phyloP scores from a whole-genome alignment of 805 yeast genomes.

The Candida oleophila region DNA sequence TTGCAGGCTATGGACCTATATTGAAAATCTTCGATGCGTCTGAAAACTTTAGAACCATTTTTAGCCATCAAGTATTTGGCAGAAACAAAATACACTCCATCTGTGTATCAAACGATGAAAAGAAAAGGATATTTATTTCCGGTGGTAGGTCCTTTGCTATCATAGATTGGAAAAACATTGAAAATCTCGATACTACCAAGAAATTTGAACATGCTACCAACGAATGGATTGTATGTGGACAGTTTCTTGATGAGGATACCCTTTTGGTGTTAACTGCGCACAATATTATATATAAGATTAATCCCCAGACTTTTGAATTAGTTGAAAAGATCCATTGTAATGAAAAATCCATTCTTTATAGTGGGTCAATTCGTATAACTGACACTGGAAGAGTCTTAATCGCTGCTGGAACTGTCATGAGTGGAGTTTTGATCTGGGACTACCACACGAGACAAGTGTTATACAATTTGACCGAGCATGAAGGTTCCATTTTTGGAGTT shows the following conservation, averaged over 20 bases:
- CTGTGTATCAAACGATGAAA: conserved; percentile 28
- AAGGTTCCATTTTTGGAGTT: conserved; percentile 89
- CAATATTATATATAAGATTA: conserved; percentile 51
- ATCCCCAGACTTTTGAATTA: conserved; percentile 18
- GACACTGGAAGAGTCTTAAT: conserved; percentile 45
- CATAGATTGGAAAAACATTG: conserved; percentile 18
- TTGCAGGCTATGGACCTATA: conserved; percentile 73
- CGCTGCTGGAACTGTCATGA: conserved; percentile 93
- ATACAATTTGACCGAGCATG: conserved; percentile 69
- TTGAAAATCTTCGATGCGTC: conserved; percentile 46
- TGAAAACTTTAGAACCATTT: conserved; percentile 31
- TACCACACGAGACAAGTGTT: conserved; percentile 40
- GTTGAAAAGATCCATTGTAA: conserved; percentile 42
- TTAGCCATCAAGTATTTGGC: conserved; percentile 49
- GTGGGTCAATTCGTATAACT: conserved; percentile 68
- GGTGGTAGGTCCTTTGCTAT: conserved; percentile 75
- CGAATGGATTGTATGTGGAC: conserved; percentile 79
- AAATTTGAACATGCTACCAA: conserved; percentile 50
- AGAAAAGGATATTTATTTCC: conserved; percentile 39
- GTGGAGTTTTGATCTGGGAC: conserved; percentile 83
- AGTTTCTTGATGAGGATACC: conserved; percentile 40
- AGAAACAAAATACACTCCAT: conserved; percentile 85
- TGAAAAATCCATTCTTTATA: conserved; percentile 82
- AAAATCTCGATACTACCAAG: conserved; percentile 12
- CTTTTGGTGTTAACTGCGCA: conserved; percentile 73